Conservation (phyloP, 2,329 filamentous ascomycete genomes). For the Rhinocladiella similis region DNA sequence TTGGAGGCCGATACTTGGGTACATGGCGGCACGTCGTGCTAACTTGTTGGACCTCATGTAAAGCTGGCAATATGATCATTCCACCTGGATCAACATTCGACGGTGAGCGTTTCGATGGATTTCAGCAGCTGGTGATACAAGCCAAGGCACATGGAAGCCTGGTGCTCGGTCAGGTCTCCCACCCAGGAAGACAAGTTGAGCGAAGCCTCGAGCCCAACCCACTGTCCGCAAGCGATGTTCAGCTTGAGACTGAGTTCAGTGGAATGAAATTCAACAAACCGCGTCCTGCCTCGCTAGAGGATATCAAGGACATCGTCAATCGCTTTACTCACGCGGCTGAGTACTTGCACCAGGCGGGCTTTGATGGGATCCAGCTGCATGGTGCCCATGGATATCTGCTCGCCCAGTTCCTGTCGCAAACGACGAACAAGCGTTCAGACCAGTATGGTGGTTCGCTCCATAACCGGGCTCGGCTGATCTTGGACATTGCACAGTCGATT, state of each 20-base stretch:
- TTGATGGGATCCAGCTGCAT: conserved; percentile 46
- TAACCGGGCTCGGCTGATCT: conserved; percentile 62
- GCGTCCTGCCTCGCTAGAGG: conserved; percentile 33
- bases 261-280: conserved; percentile 39
- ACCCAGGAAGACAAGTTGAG: conserved; percentile 60
- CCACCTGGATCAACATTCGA: conserved; percentile 50
- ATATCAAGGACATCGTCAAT: conserved; percentile 54
- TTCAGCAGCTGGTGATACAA: conserved; percentile 40
- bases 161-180: conserved; percentile 61
- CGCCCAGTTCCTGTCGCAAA: conserved; percentile 55
- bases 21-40: too few relatives aligned
- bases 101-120: conserved; percentile 61
- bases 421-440: conserved; percentile 60
- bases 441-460: conserved; percentile 65
- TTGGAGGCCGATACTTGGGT: conserved; percentile 52
- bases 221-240: conserved; percentile 52
- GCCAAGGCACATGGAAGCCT: conserved; percentile 24
- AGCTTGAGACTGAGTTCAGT: conserved; percentile 39
- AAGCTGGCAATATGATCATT: conserved; percentile 62
- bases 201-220: conserved; percentile 49
- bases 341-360: conserved; percentile 64
- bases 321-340: conserved; percentile 63
- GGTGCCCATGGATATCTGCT: conserved; percentile 61
- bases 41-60: too few relatives aligned
- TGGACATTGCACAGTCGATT: conserved; percentile 51